phyloP scores from a whole-genome alignment of 1,284 basidiomycete genomes.

The Leccinum colubrinum region DNA sequence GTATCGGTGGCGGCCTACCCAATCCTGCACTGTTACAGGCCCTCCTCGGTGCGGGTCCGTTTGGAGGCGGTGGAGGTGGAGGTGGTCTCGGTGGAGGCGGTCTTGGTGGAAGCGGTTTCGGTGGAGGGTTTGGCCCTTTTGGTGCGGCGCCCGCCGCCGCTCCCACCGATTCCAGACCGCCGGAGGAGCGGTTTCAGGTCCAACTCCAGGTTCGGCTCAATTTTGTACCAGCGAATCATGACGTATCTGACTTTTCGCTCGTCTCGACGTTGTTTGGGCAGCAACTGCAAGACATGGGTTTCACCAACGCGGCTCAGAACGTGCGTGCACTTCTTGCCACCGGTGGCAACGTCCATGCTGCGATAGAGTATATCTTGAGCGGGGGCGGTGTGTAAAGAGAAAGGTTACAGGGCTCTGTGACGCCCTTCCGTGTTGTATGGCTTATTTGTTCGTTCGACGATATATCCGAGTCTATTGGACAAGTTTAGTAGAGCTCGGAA shows the following conservation, averaged over 20 bases:
- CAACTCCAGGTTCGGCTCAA: constrained; percentile 61
- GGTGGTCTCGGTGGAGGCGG: constrained; percentile 28
- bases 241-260: not conserved
- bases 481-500: too few species aligned
- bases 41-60: constrained; percentile 33
- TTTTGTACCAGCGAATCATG: not conserved
- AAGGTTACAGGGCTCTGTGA: not conserved
- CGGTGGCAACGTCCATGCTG: constrained; percentile 85
- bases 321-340: constrained; percentile 86
- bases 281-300: constrained; percentile 90
- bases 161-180: constrained; percentile 62
- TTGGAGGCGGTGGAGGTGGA: constrained; percentile 20
- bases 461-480: too few species aligned
- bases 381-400: constrained; percentile 61
- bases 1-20: constrained; percentile 20
- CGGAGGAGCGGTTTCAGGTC: constrained; percentile 88
- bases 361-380: constrained; percentile 87
- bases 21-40: constrained; percentile 43
- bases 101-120: constrained; percentile 14
- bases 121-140: constrained; percentile 27
- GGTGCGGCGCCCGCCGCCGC: constrained; percentile 42
- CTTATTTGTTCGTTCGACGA: not conserved
- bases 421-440: not conserved
- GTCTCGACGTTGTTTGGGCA: constrained; percentile 26
- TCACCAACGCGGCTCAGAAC: constrained; percentile 83